These are phyloP conservation scores for Multifurca ochricompacta DNA, from an alignment of 768 basidiomycete genomes.

Conservation along the genomic window DNA sequence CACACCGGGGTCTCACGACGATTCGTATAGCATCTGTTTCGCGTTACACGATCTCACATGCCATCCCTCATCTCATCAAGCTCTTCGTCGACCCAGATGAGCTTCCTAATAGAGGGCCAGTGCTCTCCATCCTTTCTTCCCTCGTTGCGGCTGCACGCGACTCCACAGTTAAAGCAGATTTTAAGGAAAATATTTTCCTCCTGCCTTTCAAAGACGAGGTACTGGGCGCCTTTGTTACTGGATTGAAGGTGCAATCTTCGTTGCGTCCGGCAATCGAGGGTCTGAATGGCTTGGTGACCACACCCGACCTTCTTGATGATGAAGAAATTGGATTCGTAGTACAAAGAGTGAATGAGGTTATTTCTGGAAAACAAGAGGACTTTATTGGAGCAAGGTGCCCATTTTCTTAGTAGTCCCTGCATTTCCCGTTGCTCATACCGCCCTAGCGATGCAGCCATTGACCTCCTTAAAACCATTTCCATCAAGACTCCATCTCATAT, in stretches of 20 bases:
- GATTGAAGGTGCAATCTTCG: slow-evolving; percentile 44
- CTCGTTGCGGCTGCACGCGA: slow-evolving; percentile 48
- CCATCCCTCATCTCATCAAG: slow-evolving; percentile 66
- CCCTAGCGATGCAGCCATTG: slow-evolving; percentile 50
- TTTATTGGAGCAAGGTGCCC: slow-evolving; percentile 40
- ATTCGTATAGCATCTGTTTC: slow-evolving; percentile 53
- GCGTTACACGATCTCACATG: slow-evolving; percentile 56
- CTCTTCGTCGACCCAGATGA: slow-evolving; percentile 72
- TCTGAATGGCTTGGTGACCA: slow-evolving; percentile 57
- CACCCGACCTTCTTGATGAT: slow-evolving; percentile 52
- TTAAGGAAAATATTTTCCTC: slow-evolving; percentile 28
- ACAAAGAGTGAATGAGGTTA: slow-evolving; percentile 62
- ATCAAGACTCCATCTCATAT: slow-evolving; percentile 53
- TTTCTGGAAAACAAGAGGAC: slow-evolving; percentile 41
- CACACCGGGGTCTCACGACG: background rate
- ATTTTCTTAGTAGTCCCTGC: background rate
- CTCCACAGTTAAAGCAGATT: slow-evolving; percentile 26
- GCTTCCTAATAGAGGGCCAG: slow-evolving; percentile 52
- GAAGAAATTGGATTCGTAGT: slow-evolving; percentile 78
- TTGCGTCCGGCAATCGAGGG: slow-evolving; percentile 56
- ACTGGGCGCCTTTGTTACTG: slow-evolving; percentile 53
- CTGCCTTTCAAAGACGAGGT: slow-evolving; percentile 68
- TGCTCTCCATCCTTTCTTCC: slow-evolving; percentile 60
- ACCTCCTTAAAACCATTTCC: slow-evolving; percentile 58
- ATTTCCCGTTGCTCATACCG: background rate